Base-by-base conservation (phyloP, 352 stramenopile genomes). In the Thraustochytrium striatum region DNA sequence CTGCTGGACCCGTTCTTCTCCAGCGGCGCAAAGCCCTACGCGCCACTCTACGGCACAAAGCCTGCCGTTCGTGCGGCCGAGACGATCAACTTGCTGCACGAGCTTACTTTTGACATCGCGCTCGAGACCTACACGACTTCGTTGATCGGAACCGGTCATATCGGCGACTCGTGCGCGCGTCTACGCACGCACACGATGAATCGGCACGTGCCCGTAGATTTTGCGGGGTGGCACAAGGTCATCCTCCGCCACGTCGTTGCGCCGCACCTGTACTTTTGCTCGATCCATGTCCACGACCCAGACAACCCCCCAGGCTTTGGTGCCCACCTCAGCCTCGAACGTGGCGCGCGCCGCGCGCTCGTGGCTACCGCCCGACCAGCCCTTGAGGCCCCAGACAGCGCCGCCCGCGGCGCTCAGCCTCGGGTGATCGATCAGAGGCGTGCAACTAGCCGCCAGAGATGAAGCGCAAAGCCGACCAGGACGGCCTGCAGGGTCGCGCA, bases 1-100 rank as follows among this genome's bases (percentile, higher is more conserved):
- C 59, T 70, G 35, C 11, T 70, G 5, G 59, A 70, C 41, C 59
- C 59, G 2, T 70, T 70, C 41, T 70, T 70, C 59, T 44, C 59
- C 41, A 38, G 5, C 8, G 59, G 38, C 16, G 21, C 3, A 5
- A 70, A 70, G 25, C 16, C 13, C 13, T 70, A 52, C 30, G 59
- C 35, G 21, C 59, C 59, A 13, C 30, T 70, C 21, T 33, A 70
- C 41, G 59, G 59, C 35, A 9, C 53, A 28, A n/a, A n/a, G 8
- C 28, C 59, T 30, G 44, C 59, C 11, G n/a, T 53, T n/a, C 59
- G 59, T n/a, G 41, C 41, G 3, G 30, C 59, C 25, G 59, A 70
- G 38, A 70, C 50, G 9, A 19, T 70, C 5, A 5, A 70, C 59
- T 8, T 70, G 13, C 2, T 70, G 21, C 59, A 38, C 13, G 59